These are phyloP conservation scores for Zea luxurians DNA, from an alignment of 176 grass and related monocot species.

Conservation along the genomic window DNA sequence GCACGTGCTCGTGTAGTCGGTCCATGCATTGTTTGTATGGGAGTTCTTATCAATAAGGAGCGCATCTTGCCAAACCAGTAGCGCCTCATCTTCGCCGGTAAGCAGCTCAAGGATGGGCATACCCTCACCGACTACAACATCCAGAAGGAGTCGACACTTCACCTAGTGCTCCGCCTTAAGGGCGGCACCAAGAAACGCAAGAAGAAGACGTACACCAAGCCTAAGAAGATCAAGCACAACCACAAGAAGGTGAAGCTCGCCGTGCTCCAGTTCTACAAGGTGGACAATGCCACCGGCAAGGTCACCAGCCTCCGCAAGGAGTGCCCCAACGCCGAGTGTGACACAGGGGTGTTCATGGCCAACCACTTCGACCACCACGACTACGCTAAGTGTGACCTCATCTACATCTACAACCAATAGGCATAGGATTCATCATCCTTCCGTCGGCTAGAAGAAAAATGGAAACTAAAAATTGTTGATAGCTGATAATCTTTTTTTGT, in stretches of 20 bases:
- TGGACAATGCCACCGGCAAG: conserved; percentile 65
- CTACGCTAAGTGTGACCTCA: conserved; percentile 79
- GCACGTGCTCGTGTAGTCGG: no score
- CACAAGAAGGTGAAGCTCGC: conserved; percentile 79
- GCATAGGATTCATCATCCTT: conserved; percentile 4
- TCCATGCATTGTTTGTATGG: no score
- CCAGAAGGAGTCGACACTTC: conserved; percentile 73
- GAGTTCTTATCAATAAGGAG: conserved; percentile 22
- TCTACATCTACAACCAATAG: conserved; percentile 75
- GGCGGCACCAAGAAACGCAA: conserved; percentile 67
- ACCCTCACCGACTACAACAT: conserved; percentile 84
- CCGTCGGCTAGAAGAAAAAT: neutral
- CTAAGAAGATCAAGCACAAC: conserved; percentile 74
- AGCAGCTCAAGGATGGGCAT: conserved; percentile 73
- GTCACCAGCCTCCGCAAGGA: conserved; percentile 77
- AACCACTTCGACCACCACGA: conserved; percentile 84
- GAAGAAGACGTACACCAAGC: conserved; percentile 86
- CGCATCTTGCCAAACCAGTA: conserved; percentile 76
- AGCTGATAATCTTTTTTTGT: conserved; percentile 20
- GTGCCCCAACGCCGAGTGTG: conserved; percentile 76
- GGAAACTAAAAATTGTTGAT: neutral
- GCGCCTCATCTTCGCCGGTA: conserved; percentile 74
- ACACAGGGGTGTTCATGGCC: conserved; percentile 73
- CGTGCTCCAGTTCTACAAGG: conserved; percentile 79
- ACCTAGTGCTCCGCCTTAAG: conserved; percentile 64